These are phyloP conservation scores for Trichoderma cornu-damae DNA, from an alignment of 2,329 filamentous ascomycete genomes.

Conservation along the genomic window DNA sequence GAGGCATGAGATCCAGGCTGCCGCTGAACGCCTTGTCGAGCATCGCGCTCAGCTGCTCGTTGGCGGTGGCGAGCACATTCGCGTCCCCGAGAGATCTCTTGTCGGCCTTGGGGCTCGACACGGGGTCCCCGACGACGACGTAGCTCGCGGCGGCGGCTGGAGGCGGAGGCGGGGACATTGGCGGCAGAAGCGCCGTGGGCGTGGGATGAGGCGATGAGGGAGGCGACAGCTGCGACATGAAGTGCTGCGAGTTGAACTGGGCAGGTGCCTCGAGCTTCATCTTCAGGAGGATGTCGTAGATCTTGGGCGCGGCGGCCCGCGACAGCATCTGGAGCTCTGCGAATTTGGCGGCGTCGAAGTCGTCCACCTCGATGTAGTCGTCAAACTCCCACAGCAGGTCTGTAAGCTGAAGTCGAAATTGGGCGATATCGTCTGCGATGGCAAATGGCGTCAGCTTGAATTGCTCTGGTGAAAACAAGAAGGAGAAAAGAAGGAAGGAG, in stretches of 20 bases:
- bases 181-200: conserved; percentile 12
- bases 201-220: conserved; percentile 24
- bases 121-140: conserved; percentile 24
- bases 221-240: conserved; percentile 28
- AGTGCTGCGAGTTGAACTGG: conserved; percentile 27
- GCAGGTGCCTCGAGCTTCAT: conserved; percentile 45
- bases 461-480: too few relatives aligned
- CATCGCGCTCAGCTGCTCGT: conserved; percentile 27
- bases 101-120: conserved; percentile 22
- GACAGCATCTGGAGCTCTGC: conserved; percentile 44
- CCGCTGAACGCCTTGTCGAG: conserved; percentile 3
- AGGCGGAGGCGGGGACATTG: conserved; percentile 10
- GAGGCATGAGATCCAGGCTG: conserved; percentile 1
- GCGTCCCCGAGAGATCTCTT: conserved; percentile 21
- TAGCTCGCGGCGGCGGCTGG: conserved; percentile 19
- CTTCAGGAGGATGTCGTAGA: conserved; percentile 48
- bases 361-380: conserved; percentile 46
- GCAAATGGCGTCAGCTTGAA: background rate
- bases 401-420: conserved; percentile 43
- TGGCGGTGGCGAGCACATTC: conserved; percentile 27
- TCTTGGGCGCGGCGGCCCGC: conserved; percentile 44
- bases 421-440: conserved; percentile 45
- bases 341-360: conserved; percentile 49
- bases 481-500: too few relatives aligned
- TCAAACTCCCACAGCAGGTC: conserved; percentile 54